phyloP scores from a whole-genome alignment of 768 basidiomycete species.

The Amanita rubescens region DNA sequence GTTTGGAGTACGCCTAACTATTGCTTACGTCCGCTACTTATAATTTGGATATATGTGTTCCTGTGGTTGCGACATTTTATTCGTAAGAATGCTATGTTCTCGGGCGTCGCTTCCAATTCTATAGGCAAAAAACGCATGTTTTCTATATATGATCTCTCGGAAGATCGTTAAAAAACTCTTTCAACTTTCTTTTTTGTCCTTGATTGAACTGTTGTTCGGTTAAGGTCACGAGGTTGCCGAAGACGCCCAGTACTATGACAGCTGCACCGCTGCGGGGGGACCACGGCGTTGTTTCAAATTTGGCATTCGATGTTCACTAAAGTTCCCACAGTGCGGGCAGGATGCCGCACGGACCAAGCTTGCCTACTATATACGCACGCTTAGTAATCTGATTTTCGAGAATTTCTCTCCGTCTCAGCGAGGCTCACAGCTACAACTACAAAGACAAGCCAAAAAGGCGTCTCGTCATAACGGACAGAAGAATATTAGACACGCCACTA shows the following conservation, averaged over 20 bases:
- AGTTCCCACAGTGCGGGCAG: too few species aligned
- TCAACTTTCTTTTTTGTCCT: not conserved
- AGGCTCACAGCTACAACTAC: too few species aligned
- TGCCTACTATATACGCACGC: too few species aligned
- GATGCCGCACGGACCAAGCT: too few species aligned
- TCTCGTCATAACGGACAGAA: too few species aligned
- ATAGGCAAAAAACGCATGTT: not conserved
- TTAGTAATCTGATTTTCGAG: too few species aligned
- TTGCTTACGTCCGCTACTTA: constrained; percentile 58
- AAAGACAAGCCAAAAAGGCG: too few species aligned
- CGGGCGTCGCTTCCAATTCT: not conserved
- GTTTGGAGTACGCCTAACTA: constrained; percentile 99
- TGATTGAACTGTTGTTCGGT: not conserved
- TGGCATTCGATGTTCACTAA: too few species aligned
- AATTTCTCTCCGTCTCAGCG: too few species aligned
- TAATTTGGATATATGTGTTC: constrained; percentile 5
- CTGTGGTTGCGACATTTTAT: not conserved
- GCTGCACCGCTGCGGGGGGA: not conserved
- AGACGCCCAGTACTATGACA: not conserved
- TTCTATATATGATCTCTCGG: constrained; percentile 2
- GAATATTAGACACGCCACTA: too few species aligned
- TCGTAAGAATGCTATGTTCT: not conserved
- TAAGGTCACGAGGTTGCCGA: not conserved
- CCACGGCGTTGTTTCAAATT: too few species aligned
- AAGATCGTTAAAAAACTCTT: not conserved